These are phyloP conservation scores for Apiotrichum mycotoxinovorans DNA, from an alignment of 1,284 basidiomycete genomes.

Conservation along the genomic window DNA sequence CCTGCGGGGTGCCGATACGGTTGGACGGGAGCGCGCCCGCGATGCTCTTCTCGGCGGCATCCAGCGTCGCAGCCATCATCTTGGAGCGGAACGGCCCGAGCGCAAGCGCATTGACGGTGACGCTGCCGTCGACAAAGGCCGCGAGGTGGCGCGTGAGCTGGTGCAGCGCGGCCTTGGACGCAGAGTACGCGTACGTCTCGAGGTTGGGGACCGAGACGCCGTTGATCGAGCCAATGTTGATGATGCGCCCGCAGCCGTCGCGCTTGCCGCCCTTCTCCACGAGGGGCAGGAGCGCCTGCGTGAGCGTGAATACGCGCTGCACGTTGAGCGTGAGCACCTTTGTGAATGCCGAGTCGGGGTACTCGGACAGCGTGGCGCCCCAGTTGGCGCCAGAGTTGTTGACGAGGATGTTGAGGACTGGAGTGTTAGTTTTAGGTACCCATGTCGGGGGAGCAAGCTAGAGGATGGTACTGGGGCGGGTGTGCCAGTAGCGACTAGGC, in stretches of 20 bases:
- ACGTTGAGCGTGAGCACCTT: slow-evolving; percentile 62
- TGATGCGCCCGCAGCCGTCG: slow-evolving; percentile 57
- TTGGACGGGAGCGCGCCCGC: slow-evolving; percentile 55
- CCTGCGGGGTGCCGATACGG: slow-evolving; percentile 62
- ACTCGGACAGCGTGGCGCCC: slow-evolving; percentile 59
- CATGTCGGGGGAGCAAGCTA: background rate
- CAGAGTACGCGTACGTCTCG: slow-evolving; percentile 67
- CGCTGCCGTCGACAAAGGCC: slow-evolving; percentile 60
- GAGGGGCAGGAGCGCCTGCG: slow-evolving; percentile 63
- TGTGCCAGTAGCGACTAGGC: too few species aligned
- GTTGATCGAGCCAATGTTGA: slow-evolving; percentile 66
- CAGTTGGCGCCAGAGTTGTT: slow-evolving; percentile 67
- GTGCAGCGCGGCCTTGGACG: slow-evolving; percentile 58
- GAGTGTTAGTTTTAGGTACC: background rate
- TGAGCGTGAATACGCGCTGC: slow-evolving; percentile 66
- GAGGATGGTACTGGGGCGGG: too few species aligned
- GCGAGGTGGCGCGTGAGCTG: slow-evolving; percentile 61
- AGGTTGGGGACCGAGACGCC: slow-evolving; percentile 57
- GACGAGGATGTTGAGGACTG: slow-evolving; percentile 24
- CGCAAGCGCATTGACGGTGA: slow-evolving; percentile 66
- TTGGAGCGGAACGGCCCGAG: slow-evolving; percentile 55
- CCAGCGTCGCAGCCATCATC: slow-evolving; percentile 62
- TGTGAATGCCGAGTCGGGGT: slow-evolving; percentile 53
- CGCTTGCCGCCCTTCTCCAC: slow-evolving; percentile 57
- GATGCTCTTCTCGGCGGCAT: slow-evolving; percentile 55